Evolutionary conservation across 2,329 filamentous ascomycete species (phyloP), one percentile per base, ranked within the genome.

Genomic region (Westerdykella aurantiaca): DNA sequence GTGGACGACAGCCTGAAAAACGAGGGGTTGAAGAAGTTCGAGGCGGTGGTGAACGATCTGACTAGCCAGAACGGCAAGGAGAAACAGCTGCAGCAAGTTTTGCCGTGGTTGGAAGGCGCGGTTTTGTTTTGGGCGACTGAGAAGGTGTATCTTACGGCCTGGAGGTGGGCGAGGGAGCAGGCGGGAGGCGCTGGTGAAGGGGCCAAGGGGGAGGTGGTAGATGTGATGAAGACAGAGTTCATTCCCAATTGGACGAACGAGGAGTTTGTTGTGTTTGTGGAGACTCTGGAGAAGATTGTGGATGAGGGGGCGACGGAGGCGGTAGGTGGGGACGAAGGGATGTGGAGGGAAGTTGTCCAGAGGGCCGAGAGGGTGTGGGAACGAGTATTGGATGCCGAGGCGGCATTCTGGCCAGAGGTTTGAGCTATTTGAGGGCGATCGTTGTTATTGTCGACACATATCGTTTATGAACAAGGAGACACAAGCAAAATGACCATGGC

Each of bases 181-280:
- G 55, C 52, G 21, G 45, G 41, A 5, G 42, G 17, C 2, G 29
- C 25, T 2, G 21, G 22, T n/a, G 41, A 25, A 1, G 13, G 16
- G 11, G 21, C 7, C 34, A 49, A 38, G 44, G 51, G n/a, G 56
- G 69, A 69, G 0, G 83, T 86, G 58, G 81, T 81, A 0, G 82
- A 83, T 0, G 82, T 81, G 5, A 63, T 86, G 61, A 71, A 82
- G 44, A 72, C 71, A 39, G 76, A 79, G 56, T 83, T 86, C 49
- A 85, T 86, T 45, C 77, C 77, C 0, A 86, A 86, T 55, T 86
- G 82, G 83, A 81, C 78, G 37, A 80, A 77, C 49, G 51, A 60
- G 2, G 78, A 81, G 54, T 86, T 86, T 58, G 69, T 70, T 31
- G 66, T 53, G 40, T 83, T 85, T 67, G 81, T 85, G 12, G 67